phyloP scores from a whole-genome alignment of 2,329 filamentous ascomycete species.

The Chrysosporium keratinophilum region DNA sequence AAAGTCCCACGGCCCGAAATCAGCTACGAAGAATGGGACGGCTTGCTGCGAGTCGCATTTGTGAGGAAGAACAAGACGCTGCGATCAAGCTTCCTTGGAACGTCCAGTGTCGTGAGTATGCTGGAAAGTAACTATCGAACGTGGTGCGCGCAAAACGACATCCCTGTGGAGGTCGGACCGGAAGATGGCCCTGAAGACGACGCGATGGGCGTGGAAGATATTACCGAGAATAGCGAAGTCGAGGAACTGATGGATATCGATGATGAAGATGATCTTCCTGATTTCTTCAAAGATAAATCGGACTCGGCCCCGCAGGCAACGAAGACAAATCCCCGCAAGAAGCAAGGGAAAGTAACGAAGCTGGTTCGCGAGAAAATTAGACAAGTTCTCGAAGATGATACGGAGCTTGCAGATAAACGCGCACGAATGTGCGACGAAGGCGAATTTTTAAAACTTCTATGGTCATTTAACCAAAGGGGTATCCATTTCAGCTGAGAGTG shows the following conservation, averaged over 20 bases:
- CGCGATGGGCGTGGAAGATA: conserved; percentile 28
- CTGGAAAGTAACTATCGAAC: conserved; percentile 81
- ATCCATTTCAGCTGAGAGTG: conserved; percentile 71
- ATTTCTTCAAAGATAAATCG: conserved; percentile 64
- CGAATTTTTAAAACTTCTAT: conserved; percentile 73
- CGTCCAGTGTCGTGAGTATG: conserved; percentile 68
- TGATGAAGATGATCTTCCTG: conserved; percentile 57
- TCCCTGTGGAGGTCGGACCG: conserved; percentile 60
- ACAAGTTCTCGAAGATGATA: conserved; percentile 71
- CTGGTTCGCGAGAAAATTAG: conserved; percentile 79
- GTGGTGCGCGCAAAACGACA: conserved; percentile 79
- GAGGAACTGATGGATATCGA: conserved; percentile 44
- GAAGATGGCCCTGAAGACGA: conserved; percentile 26
- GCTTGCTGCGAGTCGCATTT: conserved; percentile 71
- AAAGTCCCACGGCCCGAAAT: conserved; percentile 79
- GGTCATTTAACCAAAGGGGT: conserved; percentile 79
- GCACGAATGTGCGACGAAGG: conserved; percentile 83
- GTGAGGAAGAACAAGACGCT: conserved; percentile 86
- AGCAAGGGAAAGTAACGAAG: conserved; percentile 68
- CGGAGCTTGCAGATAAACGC: conserved; percentile 68
- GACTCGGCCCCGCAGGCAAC: conserved; percentile 33
- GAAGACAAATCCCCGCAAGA: conserved; percentile 52
- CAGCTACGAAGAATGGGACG: conserved; percentile 91
- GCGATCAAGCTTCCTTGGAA: conserved; percentile 68
- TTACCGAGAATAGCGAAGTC: conserved; percentile 32